Conservation (phyloP, 139 green algal genomes). For the Nannochloris sp. region DNA sequence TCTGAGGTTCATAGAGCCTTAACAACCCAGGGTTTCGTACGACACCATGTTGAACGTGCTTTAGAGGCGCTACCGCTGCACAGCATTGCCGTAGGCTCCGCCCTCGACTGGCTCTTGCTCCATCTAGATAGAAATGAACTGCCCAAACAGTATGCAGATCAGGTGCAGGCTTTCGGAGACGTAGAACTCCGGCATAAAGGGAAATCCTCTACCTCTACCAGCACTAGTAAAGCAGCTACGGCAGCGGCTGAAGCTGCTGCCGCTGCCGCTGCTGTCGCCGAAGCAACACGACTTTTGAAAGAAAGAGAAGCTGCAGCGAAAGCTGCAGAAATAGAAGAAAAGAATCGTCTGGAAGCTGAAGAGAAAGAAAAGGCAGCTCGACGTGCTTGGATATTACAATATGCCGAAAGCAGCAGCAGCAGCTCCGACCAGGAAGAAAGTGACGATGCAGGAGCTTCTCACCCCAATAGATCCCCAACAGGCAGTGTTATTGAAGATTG, state of each 20-base stretch:
- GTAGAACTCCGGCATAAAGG: no score
- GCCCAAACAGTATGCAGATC: conserved; percentile 40
- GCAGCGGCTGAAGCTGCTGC: conserved; percentile 3
- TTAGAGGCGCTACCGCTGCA: conserved; percentile 2
- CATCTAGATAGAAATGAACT: conserved; percentile 52
- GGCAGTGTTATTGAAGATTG: conserved; percentile 56
- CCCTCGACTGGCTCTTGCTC: conserved; percentile 77
- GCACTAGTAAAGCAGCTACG: no score
- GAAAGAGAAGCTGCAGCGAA: not conserved
- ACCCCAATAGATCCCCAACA: not conserved
- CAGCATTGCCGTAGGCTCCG: conserved; percentile 8
- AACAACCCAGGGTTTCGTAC: conserved; percentile 1
- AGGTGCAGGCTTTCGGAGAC: not conserved
- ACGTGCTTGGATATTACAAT: conserved; percentile 66
- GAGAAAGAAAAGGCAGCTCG: conserved; percentile 16
- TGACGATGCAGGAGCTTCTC: not conserved
- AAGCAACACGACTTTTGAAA: no score
- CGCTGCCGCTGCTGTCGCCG: conserved; percentile 1
- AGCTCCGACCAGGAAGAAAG: conserved; percentile 25
- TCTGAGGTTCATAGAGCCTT: not conserved
- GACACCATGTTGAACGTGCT: not conserved
- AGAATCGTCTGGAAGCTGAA: not conserved
- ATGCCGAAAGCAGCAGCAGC: conserved; percentile 26
- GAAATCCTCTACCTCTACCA: no score
- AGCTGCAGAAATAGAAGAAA: not conserved